These are phyloP conservation scores for Pichia californica DNA, from an alignment of 805 yeast species.

Conservation along the genomic window DNA sequence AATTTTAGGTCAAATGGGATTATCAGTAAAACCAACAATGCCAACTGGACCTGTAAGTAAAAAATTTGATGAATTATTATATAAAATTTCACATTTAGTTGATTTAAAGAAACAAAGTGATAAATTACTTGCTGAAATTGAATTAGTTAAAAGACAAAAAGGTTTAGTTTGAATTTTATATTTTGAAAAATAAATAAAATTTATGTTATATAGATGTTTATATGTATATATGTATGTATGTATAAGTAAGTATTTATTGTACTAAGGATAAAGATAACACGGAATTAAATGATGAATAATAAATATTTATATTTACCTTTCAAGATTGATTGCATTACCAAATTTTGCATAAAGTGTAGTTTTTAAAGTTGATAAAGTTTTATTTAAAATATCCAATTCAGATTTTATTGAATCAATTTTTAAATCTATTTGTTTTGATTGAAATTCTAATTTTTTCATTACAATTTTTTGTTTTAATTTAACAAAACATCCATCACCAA, in stretches of 20 bases:
- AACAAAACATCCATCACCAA: constrained; percentile 78
- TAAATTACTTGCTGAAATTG: constrained; percentile 74
- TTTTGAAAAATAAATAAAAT: neutral
- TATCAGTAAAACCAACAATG: constrained; percentile 80
- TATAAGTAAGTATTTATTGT: neutral
- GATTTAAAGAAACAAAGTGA: constrained; percentile 86
- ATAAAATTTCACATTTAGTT: constrained; percentile 60
- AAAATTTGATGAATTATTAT: constrained; percentile 68
- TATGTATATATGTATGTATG: neutral
- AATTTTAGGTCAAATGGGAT: constrained; percentile 67
- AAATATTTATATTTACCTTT: constrained; percentile 33
- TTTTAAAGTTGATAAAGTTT: constrained; percentile 55
- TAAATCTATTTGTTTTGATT: constrained; percentile 45
- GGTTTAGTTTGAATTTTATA: constrained; percentile 16
- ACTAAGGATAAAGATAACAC: neutral
- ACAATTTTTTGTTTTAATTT: constrained; percentile 61
- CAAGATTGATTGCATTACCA: constrained; percentile 84
- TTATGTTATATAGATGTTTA: neutral
- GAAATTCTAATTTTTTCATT: constrained; percentile 59
- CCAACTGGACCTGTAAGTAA: constrained; percentile 75
- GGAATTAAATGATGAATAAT: neutral
- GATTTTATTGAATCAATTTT: constrained; percentile 41
- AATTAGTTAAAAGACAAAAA: constrained; percentile 35
- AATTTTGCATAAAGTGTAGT: constrained; percentile 77
- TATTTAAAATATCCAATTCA: constrained; percentile 46